Evolutionary conservation across 306 rosid genomes (phyloP).

Genomic region (Gillenia trifoliata): DNA sequence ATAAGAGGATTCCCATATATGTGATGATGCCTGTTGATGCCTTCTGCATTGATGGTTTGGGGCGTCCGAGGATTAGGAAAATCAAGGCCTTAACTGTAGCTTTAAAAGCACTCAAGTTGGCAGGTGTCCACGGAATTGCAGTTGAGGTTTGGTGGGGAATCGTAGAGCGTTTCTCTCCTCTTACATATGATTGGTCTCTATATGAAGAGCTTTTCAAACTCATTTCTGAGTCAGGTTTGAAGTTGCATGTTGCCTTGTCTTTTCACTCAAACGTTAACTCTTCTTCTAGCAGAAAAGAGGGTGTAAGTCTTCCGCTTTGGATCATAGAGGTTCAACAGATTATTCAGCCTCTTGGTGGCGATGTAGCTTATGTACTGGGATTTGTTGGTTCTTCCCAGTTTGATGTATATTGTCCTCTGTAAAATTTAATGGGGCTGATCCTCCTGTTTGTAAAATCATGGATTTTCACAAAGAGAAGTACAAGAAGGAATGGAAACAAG

Average conservation of each 20-base stretch:
- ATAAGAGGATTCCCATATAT: constrained; percentile 23
- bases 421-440: no score
- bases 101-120: constrained; percentile 36
- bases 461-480: no score
- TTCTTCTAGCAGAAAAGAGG: constrained; percentile 19
- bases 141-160: constrained; percentile 48
- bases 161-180: constrained; percentile 37
- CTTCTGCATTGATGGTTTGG: constrained; percentile 24
- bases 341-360: no score
- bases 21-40: constrained; percentile 35
- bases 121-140: constrained; percentile 41
- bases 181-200: constrained; percentile 29
- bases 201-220: constrained; percentile 30
- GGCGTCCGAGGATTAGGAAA: constrained; percentile 20
- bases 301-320: constrained; percentile 40
- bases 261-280: constrained; percentile 29
- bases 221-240: constrained; percentile 29
- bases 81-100: constrained; percentile 31
- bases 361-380: no score
- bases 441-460: no score
- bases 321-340: constrained; percentile 34
- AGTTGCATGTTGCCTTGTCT: constrained; percentile 41
- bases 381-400: no score
- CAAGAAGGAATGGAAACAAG: no score
- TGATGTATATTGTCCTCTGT: no score